Evolutionary conservation across 176 grass and related monocot genomes (phyloP).

Genomic region (Zizania latifolia): DNA sequence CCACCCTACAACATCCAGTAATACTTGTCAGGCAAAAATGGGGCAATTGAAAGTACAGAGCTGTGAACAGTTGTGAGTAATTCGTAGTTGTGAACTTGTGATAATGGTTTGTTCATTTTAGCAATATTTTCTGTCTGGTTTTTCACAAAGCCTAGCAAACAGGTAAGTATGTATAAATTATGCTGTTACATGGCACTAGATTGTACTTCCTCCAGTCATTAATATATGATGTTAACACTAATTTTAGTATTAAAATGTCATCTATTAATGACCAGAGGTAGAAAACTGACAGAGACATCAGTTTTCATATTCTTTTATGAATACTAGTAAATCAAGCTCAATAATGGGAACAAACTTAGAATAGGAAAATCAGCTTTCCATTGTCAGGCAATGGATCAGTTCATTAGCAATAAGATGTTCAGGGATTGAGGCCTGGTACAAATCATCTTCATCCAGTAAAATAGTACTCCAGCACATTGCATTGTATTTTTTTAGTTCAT

Average conservation of each 20-base stretch:
- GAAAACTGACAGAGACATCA: background rate
- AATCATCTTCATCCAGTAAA: slow-evolving; percentile 16
- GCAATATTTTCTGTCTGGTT: background rate
- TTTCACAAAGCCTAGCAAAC: background rate
- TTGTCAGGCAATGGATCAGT: background rate
- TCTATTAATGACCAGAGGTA: no score
- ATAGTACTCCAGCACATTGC: slow-evolving; percentile 4
- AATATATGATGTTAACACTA: no score
- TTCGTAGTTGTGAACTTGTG: background rate
- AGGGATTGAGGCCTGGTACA: background rate
- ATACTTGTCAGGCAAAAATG: slow-evolving; percentile 18
- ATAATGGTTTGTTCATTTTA: background rate
- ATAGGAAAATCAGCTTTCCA: background rate
- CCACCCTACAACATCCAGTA: slow-evolving; percentile 58
- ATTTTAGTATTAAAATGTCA: no score
- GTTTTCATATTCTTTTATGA: background rate
- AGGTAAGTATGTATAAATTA: background rate
- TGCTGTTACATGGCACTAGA: background rate
- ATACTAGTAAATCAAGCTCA: background rate
- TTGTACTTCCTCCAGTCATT: no score
- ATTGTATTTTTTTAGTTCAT: slow-evolving; percentile 8
- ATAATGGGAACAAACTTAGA: background rate
- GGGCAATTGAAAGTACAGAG: slow-evolving; percentile 23
- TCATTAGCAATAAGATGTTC: background rate
- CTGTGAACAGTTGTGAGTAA: background rate